A percentile compares a stretch with the other conserved stretches of the same genome.
Conservation (phyloP, 2,329 filamentous ascomycete species). For the Xylaria sp. region DNA sequence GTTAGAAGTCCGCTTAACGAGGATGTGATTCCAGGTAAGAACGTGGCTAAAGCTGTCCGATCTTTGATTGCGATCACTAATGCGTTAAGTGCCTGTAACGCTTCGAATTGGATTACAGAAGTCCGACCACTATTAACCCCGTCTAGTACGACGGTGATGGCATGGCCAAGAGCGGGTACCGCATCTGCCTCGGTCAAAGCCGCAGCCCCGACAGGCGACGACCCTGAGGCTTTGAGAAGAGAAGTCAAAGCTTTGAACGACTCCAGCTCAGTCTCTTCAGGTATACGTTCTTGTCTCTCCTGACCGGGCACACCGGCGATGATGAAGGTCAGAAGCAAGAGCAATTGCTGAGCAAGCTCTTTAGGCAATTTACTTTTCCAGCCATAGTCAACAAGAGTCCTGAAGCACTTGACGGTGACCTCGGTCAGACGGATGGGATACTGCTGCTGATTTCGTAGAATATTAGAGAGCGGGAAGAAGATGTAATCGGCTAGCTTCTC, state of each 20-base stretch:
- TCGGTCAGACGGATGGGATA: slow-evolving; percentile 80
- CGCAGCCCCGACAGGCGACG: slow-evolving; percentile 59
- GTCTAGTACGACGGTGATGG: slow-evolving; percentile 82
- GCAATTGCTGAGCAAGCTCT: slow-evolving; percentile 81
- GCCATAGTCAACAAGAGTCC: slow-evolving; percentile 77
- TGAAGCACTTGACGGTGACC: slow-evolving; percentile 77
- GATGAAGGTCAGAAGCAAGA: slow-evolving; percentile 85
- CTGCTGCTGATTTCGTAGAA: slow-evolving; percentile 79
- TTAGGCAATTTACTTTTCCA: slow-evolving; percentile 79
- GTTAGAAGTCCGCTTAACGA: slow-evolving; percentile 79
- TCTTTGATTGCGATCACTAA: slow-evolving; percentile 74
- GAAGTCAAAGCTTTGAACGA: slow-evolving; percentile 75
- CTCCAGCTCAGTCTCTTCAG: slow-evolving; percentile 79
- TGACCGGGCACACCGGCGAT: slow-evolving; percentile 76
- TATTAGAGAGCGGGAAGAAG: slow-evolving; percentile 90
- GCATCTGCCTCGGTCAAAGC: slow-evolving; percentile 66
- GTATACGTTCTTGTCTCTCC: slow-evolving; percentile 57
- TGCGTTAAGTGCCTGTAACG: slow-evolving; percentile 70
- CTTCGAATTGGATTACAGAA: slow-evolving; percentile 75
- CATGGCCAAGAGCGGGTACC: slow-evolving; percentile 83
- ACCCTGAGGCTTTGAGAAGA: slow-evolving; percentile 69
- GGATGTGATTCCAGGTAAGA: slow-evolving; percentile 89
- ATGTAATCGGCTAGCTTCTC: slow-evolving; percentile 90
- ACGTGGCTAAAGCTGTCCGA: slow-evolving; percentile 79
- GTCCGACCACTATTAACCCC: slow-evolving; percentile 72